Evolutionary conservation across 495 filamentous ascomycete genomes (phyloP).

Genomic region (Sordaria brevicollis): DNA sequence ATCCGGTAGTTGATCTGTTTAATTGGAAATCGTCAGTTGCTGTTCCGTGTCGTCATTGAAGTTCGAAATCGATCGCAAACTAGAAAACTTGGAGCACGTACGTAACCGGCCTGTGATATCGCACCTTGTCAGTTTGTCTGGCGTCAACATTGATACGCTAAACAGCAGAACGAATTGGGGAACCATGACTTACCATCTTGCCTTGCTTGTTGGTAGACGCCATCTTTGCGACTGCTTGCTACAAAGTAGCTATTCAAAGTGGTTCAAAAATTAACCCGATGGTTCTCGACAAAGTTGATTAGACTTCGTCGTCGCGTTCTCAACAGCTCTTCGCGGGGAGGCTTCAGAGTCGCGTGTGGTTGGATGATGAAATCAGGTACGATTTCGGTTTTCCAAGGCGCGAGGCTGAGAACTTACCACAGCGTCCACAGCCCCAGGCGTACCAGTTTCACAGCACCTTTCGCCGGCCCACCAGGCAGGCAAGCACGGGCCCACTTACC

Average conservation of each 20-base stretch:
- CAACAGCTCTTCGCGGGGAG: conserved; percentile 16
- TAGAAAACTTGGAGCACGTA: conserved; percentile 45
- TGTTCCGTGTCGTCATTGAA: neutral
- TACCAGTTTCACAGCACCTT: conserved; percentile 19
- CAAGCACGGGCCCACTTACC: conserved; percentile 3
- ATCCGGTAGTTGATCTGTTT: conserved; percentile 96
- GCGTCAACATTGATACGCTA: conserved; percentile 47
- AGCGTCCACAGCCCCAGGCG: too few species aligned
- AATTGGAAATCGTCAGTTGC: conserved; percentile 23
- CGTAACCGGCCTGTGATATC: conserved; percentile 75
- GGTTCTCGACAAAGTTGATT: conserved; percentile 18
- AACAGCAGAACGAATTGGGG: conserved; percentile 21
- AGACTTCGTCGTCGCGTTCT: conserved; percentile 16
- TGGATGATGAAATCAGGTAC: conserved; percentile 16
- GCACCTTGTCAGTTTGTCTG: conserved; percentile 54
- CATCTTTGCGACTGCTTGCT: conserved; percentile 49
- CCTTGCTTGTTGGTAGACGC: conserved; percentile 98
- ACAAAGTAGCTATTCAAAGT: conserved; percentile 48
- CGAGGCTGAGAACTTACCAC: conserved; percentile 21
- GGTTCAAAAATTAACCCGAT: conserved; percentile 44
- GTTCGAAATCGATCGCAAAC: neutral
- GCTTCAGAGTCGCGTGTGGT: conserved; percentile 27
- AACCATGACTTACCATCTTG: conserved; percentile 79
- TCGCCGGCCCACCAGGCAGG: neutral
- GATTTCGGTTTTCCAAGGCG: conserved; percentile 7